These are phyloP conservation scores for Thermothelomyces thermophilus DNA, from an alignment of 2,329 filamentous ascomycete species.

Conservation along the genomic window DNA sequence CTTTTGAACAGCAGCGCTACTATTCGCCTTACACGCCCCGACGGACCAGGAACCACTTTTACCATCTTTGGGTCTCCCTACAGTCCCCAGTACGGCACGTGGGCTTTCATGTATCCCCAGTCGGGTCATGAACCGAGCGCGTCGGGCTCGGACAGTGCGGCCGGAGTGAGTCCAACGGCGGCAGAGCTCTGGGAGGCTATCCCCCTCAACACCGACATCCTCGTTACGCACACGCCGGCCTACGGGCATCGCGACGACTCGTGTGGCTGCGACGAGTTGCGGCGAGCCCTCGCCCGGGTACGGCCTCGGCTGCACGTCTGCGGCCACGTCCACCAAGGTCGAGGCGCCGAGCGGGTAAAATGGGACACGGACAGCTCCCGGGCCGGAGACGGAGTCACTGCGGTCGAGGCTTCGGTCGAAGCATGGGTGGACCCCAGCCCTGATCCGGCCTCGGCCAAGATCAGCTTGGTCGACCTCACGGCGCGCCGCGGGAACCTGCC, in stretches of 20 bases:
- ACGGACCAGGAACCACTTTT: conserved; percentile 54
- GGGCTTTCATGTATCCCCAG: conserved; percentile 61
- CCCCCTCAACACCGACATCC: conserved; percentile 55
- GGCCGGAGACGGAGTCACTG: conserved; percentile 34
- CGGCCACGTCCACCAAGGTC: conserved; percentile 64
- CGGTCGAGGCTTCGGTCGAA: conserved; percentile 38
- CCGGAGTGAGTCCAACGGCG: conserved; percentile 1
- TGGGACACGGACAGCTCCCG: conserved; percentile 48
- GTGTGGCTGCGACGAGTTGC: conserved; percentile 55
- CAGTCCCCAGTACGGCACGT: conserved; percentile 49
- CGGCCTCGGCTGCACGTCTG: conserved; percentile 60
- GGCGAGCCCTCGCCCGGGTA: conserved; percentile 50
- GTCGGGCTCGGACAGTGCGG: conserved; percentile 4
- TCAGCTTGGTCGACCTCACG: conserved; percentile 58
- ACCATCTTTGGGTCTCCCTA: conserved; percentile 66
- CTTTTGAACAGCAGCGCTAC: conserved; percentile 51
- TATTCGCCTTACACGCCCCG: conserved; percentile 47
- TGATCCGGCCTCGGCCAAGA: conserved; percentile 49
- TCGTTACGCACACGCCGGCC: conserved; percentile 66
- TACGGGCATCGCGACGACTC: conserved; percentile 51
- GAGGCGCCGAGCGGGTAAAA: conserved; percentile 55
- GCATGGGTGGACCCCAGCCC: conserved; percentile 55
- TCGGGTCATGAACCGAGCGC: conserved; percentile 12
- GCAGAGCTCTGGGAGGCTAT: conserved; percentile 52
- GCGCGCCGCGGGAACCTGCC: conserved; percentile 33